These are phyloP conservation scores for Amanita muscaria DNA, from an alignment of 768 basidiomycete species.

Conservation along the genomic window DNA sequence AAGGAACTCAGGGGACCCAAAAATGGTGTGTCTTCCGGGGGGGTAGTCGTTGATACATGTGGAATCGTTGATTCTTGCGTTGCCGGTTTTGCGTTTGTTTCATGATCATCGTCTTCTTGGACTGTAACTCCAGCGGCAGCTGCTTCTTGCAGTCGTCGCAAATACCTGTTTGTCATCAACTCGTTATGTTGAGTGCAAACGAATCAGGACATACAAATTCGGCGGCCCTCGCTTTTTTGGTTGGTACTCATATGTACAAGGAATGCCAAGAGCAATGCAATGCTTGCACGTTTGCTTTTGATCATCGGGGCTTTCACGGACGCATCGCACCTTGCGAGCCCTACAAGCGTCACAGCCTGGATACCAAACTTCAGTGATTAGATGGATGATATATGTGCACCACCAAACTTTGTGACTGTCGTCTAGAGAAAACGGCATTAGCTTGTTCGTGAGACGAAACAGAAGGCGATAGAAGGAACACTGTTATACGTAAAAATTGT, in stretches of 20 bases:
- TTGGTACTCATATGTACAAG: constrained; percentile 87
- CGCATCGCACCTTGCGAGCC: constrained; percentile 80
- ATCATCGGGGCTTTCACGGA: constrained; percentile 71
- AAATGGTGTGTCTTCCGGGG: no score
- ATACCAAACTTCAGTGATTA: constrained; percentile 5
- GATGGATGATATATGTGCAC: no score
- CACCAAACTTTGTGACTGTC: no score
- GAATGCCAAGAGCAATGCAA: constrained; percentile 71
- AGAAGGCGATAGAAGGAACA: no score
- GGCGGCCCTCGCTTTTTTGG: constrained; percentile 92
- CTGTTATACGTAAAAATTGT: no score
- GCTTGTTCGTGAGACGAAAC: no score
- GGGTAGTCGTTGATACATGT: no score
- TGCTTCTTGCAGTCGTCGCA: constrained; percentile 74
- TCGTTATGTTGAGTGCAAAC: constrained; percentile 3
- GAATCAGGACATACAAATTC: constrained; percentile 55
- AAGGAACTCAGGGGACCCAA: no score
- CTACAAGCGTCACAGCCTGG: constrained; percentile 82
- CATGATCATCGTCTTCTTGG: no score
- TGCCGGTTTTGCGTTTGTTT: no score
- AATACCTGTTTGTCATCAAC: constrained; percentile 40
- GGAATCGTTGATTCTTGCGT: no score
- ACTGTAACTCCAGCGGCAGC: constrained; percentile 52
- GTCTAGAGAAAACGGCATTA: no score
- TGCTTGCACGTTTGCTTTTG: constrained; percentile 79